These are phyloP conservation scores for Ricinus communis DNA, from an alignment of 345 rosid genomes.

Conservation along the genomic window DNA sequence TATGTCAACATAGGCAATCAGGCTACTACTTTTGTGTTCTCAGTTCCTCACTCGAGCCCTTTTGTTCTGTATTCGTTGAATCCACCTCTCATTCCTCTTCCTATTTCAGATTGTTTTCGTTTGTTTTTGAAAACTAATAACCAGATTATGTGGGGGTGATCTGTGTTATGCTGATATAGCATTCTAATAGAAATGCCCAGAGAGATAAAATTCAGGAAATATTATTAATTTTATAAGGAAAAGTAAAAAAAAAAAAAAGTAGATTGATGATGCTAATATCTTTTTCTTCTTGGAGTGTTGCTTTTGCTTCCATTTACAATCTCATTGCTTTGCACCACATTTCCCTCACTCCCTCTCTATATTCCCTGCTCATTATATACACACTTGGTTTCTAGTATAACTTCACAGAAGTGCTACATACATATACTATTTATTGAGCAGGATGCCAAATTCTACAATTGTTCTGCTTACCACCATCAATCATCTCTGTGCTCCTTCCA, in stretches of 20 bases:
- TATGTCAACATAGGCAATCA: neutral
- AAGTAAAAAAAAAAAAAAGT: neutral
- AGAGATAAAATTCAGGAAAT: neutral
- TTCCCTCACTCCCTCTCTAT: neutral
- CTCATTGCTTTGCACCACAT: neutral
- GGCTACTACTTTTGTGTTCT: neutral
- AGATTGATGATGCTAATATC: neutral
- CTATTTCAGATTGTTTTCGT: neutral
- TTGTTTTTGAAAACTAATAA: neutral
- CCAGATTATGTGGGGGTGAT: neutral
- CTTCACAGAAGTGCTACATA: neutral
- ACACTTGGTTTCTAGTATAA: neutral
- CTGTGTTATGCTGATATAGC: neutral
- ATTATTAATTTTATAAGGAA: neutral
- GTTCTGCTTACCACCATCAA: constrained; percentile 14
- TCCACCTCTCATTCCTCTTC: neutral
- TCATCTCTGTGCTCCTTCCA: constrained; percentile 62
- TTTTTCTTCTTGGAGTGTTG: neutral
- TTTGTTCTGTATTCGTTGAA: neutral
- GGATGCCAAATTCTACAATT: neutral
- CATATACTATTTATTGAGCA: neutral
- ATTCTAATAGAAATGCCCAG: neutral
- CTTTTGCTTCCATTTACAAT: constrained; percentile 1
- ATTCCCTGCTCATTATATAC: neutral
- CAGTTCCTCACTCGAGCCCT: neutral